Evolutionary conservation across 2,329 filamentous ascomycete species (phyloP).

Genomic region (Lasiodiplodia hormozganensis): DNA sequence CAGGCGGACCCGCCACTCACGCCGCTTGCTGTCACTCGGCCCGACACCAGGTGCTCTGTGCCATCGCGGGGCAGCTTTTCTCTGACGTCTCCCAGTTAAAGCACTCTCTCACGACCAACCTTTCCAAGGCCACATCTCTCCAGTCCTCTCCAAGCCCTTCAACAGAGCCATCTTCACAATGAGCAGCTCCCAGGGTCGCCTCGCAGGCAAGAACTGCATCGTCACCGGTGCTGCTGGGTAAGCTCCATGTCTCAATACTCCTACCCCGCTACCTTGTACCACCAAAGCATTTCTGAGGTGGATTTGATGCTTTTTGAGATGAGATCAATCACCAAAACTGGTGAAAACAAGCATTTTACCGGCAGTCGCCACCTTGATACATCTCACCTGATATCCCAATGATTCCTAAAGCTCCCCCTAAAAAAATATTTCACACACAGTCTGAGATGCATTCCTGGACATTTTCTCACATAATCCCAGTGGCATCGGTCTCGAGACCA

Average conservation of each 20-base stretch:
- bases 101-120: not conserved
- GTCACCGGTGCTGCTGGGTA: slow-evolving; percentile 89
- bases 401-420: not conserved
- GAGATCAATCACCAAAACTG: not conserved
- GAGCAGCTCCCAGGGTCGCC: slow-evolving; percentile 51
- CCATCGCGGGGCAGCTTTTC: slow-evolving; percentile 27
- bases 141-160: slow-evolving; percentile 29
- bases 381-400: not conserved
- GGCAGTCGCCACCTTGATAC: not conserved
- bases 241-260: slow-evolving; percentile 42
- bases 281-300: not conserved
- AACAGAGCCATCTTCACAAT: slow-evolving; percentile 46
- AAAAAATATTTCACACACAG: not conserved
- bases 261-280: not conserved
- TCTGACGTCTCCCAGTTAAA: slow-evolving; percentile 16
- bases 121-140: not conserved
- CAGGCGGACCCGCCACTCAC: slow-evolving; percentile 17
- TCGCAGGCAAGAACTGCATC: slow-evolving; percentile 73
- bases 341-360: not conserved
- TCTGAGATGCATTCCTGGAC: not conserved
- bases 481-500: slow-evolving; percentile 91
- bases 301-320: not conserved
- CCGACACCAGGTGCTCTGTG: slow-evolving; percentile 23
- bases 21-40: slow-evolving; percentile 11
- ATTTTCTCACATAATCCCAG: slow-evolving; percentile 52